These are phyloP conservation scores for Carex scoparia DNA, from an alignment of 176 grass and related monocot genomes.

Conservation along the genomic window DNA sequence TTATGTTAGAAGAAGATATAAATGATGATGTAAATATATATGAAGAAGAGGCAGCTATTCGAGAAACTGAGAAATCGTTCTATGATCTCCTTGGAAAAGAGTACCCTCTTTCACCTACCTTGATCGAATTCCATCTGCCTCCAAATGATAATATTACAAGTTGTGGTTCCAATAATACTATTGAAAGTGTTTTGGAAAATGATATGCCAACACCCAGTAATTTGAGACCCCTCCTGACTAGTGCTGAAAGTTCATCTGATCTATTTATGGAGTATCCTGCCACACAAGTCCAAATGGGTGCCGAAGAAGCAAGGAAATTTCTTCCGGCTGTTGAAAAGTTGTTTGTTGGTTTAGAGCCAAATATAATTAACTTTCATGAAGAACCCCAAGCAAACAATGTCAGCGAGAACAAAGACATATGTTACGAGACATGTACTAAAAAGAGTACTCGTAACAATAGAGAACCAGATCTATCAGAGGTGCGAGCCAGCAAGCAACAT, in stretches of 20 bases:
- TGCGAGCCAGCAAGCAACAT: conserved; percentile 35
- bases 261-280: neutral
- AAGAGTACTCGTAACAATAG: conserved; percentile 23
- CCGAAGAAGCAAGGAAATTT: conserved; percentile 42
- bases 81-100: conserved; percentile 30
- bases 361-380: neutral
- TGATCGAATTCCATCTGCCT: neutral
- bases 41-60: conserved; percentile 25
- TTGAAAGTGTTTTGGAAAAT: neutral
- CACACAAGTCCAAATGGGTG: conserved; percentile 27
- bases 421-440: neutral
- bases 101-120: neutral
- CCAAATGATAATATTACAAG: neutral
- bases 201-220: neutral
- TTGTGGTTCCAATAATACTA: neutral
- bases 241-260: neutral
- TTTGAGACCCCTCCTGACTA: neutral
- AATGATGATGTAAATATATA: conserved; percentile 35
- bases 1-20: conserved; percentile 52
- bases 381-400: neutral
- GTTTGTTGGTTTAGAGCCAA: conserved; percentile 13
- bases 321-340: conserved; percentile 15
- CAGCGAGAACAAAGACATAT: conserved; percentile 8
- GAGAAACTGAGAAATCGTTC: conserved; percentile 35
- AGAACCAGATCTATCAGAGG: conserved; percentile 26